These are phyloP conservation scores for Kalaharituber pfeilii DNA, from an alignment of 2,329 filamentous ascomycete species.

Conservation along the genomic window DNA sequence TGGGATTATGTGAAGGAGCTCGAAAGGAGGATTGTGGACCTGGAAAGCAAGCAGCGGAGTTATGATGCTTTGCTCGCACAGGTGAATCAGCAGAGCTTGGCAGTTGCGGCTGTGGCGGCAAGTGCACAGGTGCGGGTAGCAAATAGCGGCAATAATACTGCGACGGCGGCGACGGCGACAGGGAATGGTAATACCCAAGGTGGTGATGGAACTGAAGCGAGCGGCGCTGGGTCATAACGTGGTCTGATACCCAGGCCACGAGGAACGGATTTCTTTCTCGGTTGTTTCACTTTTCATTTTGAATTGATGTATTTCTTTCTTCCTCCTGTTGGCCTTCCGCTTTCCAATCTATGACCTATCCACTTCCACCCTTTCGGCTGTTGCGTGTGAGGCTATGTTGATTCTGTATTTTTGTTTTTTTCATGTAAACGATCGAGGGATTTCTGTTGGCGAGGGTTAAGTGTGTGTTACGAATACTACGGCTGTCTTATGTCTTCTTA, in stretches of 20 bases:
- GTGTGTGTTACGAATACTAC: too few species aligned
- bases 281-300: too few species aligned
- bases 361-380: too few species aligned
- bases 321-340: too few species aligned
- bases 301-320: too few species aligned
- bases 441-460: too few species aligned
- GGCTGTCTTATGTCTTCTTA: too few species aligned
- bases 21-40: constrained; percentile 31
- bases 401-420: too few species aligned
- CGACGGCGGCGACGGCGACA: not conserved
- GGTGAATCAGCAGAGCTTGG: not conserved
- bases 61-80: not conserved
- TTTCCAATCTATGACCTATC: too few species aligned
- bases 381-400: too few species aligned
- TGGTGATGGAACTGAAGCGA: constrained; percentile 1
- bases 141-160: not conserved
- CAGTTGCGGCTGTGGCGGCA: constrained; percentile 8
- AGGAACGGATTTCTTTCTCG: too few species aligned
- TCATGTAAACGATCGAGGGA: too few species aligned
- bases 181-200: constrained; percentile 2
- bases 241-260: not conserved
- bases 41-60: not conserved
- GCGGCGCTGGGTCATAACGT: constrained; percentile 4
- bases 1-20: constrained; percentile 57
- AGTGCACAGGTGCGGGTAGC: constrained; percentile 2